These are phyloP conservation scores for Candida golubevii DNA, from an alignment of 805 yeast species.

Conservation along the genomic window DNA sequence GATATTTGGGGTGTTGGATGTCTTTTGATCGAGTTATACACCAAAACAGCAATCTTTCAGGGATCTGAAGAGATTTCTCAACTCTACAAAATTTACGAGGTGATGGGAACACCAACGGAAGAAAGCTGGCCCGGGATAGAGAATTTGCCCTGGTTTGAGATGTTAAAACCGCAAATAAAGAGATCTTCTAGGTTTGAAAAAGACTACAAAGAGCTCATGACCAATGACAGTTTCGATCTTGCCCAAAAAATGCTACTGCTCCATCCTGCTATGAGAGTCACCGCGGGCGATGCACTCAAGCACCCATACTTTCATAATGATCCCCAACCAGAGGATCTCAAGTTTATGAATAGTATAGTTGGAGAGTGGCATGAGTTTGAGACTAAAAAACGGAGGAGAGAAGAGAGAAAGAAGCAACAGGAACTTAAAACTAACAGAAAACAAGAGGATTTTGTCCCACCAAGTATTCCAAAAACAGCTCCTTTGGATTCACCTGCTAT, in stretches of 20 bases:
- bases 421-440: slow-evolving; percentile 19
- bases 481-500: slow-evolving; percentile 3
- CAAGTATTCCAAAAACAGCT: slow-evolving; percentile 3
- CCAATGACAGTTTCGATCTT: slow-evolving; percentile 55
- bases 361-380: slow-evolving; percentile 99
- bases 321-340: slow-evolving; percentile 60
- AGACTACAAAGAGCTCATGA: slow-evolving; percentile 36
- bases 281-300: slow-evolving; percentile 64
- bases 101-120: slow-evolving; percentile 82
- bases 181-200: slow-evolving; percentile 26
- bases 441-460: slow-evolving; percentile 12
- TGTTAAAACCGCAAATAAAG: slow-evolving; percentile 58
- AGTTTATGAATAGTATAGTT: slow-evolving; percentile 48
- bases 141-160: slow-evolving; percentile 87
- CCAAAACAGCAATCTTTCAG: slow-evolving; percentile 72
- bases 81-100: slow-evolving; percentile 64
- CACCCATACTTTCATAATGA: slow-evolving; percentile 69
- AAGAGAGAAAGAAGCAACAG: slow-evolving; percentile 38
- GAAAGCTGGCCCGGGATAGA: slow-evolving; percentile 76
- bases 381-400: slow-evolving; percentile 71
- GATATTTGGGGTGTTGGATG: slow-evolving; percentile 99
- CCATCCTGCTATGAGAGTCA: slow-evolving; percentile 64
- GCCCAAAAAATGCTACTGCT: slow-evolving; percentile 59
- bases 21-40: slow-evolving; percentile 74
- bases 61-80: slow-evolving; percentile 89